Evolutionary conservation across 805 yeast species (phyloP), one percentile per base, ranked within the genome.

Genomic region (Tetrapisispora taiwanensis): DNA sequence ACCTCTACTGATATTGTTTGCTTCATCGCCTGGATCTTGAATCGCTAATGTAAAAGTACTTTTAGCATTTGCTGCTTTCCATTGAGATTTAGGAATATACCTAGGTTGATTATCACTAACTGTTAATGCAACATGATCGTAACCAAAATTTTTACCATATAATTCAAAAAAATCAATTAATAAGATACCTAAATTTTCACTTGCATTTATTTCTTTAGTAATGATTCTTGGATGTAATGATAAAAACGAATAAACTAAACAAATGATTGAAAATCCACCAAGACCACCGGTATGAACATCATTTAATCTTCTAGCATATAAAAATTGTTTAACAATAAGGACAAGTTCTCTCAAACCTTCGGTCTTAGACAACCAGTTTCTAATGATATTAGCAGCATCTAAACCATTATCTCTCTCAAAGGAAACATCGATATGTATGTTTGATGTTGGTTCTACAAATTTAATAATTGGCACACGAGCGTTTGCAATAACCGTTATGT

Each of bases 401-500:
- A 88, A 62, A 37, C 97, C 96, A 55, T 85, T 84, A 0, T 75
- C 70, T 55, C 89, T 75, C 59, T 89, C 97, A 58, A 90, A 89
- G 2, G 97, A 89, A 4, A 92, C 74, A 63, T 90, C 98, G 20
- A 90, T 80, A 48, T 84, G 87, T 30, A 89, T 76, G 17, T 74
- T 72, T 5, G 87, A 75, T 7, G 58, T 53, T 0, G 81, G 76
- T 50, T 92, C 97, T 3, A 82, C 79, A 62, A 88, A 85, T 63
- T 92, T 90, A 59, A 90, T 84, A 51, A 90, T 89, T 1, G 98
- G 98, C 17, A 90, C 97, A 50, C 89, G 80, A 4, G 97, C 95
- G 50, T 78, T 78, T 2, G 95, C 87, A 43, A 90, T 81, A 4
- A 89, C 94, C 58, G 86, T 92, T 22, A 89, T 81, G 42, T 78